A percentile compares a stretch with the other conserved stretches of the same genome.
Conservation (phyloP, 192 early-diverging fungal genomes). For the Mortierella claussenii region DNA sequence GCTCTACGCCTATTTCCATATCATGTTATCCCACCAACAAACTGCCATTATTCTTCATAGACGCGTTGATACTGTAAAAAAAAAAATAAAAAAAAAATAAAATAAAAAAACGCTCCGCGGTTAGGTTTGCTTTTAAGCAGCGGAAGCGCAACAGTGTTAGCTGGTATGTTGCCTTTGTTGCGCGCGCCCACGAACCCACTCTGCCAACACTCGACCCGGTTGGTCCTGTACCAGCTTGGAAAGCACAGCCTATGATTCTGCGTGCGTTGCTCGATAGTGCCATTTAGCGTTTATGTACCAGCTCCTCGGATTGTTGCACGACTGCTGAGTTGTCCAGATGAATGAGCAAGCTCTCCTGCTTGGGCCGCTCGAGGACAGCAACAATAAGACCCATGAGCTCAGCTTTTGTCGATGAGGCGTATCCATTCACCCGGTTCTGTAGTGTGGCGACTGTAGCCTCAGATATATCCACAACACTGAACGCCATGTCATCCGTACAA, state of each 20-base stretch:
- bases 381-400: constrained; percentile 3
- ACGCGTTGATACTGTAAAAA: too few relatives aligned
- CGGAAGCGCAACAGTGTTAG: neutral
- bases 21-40: too few relatives aligned
- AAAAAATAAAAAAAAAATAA: too few relatives aligned
- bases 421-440: neutral
- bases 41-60: too few relatives aligned
- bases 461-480: neutral
- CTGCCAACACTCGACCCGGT: neutral
- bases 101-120: neutral
- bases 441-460: neutral
- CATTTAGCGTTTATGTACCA: neutral
- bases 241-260: neutral
- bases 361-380: neutral
- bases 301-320: neutral
- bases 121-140: neutral
- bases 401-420: neutral
- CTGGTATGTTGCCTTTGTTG: neutral
- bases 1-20: too few relatives aligned
- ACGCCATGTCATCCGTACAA: neutral
- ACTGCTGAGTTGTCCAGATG: constrained; percentile 3
- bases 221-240: neutral
- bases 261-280: neutral
- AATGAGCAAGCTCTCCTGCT: neutral
- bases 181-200: neutral